Evolutionary conservation across 2,329 filamentous ascomycete species (phyloP), one percentile per base, ranked within the genome.

Genomic region (Acephala macrosclerotiorum): DNA sequence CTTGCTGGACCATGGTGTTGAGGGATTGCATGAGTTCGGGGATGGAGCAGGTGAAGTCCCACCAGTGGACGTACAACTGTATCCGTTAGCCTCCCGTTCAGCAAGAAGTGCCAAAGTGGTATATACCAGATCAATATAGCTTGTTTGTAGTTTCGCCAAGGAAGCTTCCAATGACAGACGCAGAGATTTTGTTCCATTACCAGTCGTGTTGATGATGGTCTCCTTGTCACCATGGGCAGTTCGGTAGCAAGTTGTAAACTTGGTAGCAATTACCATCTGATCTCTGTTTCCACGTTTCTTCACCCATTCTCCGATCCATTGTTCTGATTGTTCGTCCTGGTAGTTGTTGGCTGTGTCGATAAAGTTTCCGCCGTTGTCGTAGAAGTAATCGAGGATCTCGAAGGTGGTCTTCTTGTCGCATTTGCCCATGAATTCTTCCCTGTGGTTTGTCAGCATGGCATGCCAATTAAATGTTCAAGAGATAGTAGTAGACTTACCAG

Each of bases 271-370:
- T 18, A 92, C 89, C 77, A 93, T 85, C 58, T 77, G 66, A 70
- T 91, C 89, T 26, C 91, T 84, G 66, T 86, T 86, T n/a, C 83
- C 81, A 11, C 87, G 84, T 67, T 83, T 83, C 71, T 83, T 81
- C 87, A 91, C 89, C 89, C 90, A 93, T 70, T 90, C 88, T 40
- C 90, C 90, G 64, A 93, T 80, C 86, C 89, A 90, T 60, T 73
- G 77, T 77, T 92, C 90, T 0, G 85, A 88, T 71, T 89, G 77
- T 60, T 85, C 86, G 65, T 83, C 70, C 45, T 74, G 89, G 77
- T 92, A 92, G 76, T 89, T 89, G 79, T 88, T 90, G 65, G 89
- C 66, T 18, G 87, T 90, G 75, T 91, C 89, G 74, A 91, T 89
- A 75, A 91, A 90, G 78, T 91, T 91, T 16, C 89, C 89, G 3